Percentiles rank a stretch among this genome's conserved stretches.
These are phyloP conservation scores for Hirschfeldia incana DNA, from an alignment of 345 rosid genomes.

Conservation along the genomic window DNA sequence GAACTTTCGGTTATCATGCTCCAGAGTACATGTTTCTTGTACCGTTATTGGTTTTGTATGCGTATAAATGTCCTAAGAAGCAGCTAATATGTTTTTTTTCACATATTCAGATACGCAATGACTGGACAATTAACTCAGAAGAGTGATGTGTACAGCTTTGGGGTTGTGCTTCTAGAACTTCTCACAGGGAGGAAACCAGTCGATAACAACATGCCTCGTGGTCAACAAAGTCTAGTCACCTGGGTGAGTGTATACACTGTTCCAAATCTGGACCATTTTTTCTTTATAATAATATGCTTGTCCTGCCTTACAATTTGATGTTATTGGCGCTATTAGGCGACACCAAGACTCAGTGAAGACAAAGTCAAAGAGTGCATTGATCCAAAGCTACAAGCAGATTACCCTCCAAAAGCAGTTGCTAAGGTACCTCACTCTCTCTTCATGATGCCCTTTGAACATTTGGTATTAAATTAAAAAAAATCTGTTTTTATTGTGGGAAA, in stretches of 20 bases:
- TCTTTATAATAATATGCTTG: neutral
- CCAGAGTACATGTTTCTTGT: conserved; percentile 35
- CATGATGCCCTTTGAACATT: no score
- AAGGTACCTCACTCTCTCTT: conserved; percentile 53
- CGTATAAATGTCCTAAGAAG: neutral
- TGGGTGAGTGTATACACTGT: conserved; percentile 36
- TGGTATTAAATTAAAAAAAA: no score
- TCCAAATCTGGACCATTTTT: neutral
- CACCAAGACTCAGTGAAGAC: conserved; percentile 97
- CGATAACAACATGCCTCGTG: conserved; percentile 45
- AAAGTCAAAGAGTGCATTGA: conserved; percentile 96
- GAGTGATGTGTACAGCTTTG: conserved; percentile 46
- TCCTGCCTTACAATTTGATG: conserved; percentile 3
- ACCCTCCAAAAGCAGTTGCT: conserved; percentile 94
- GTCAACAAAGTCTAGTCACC: conserved; percentile 47
- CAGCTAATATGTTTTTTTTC: neutral
- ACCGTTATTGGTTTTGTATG: neutral
- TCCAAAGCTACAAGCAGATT: conserved; percentile 95
- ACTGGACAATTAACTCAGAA: conserved; percentile 47
- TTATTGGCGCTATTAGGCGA: conserved; percentile 56
- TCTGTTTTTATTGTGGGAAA: no score
- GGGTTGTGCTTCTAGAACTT: conserved; percentile 45
- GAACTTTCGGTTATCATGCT: conserved; percentile 47
- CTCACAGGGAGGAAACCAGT: conserved; percentile 45
- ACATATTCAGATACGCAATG: conserved; percentile 42